Percentiles rank a stretch among this genome's conserved stretches.
These are phyloP conservation scores for Paracoccidioides brasiliensis DNA, from an alignment of 2,329 filamentous ascomycete species.

Conservation along the genomic window DNA sequence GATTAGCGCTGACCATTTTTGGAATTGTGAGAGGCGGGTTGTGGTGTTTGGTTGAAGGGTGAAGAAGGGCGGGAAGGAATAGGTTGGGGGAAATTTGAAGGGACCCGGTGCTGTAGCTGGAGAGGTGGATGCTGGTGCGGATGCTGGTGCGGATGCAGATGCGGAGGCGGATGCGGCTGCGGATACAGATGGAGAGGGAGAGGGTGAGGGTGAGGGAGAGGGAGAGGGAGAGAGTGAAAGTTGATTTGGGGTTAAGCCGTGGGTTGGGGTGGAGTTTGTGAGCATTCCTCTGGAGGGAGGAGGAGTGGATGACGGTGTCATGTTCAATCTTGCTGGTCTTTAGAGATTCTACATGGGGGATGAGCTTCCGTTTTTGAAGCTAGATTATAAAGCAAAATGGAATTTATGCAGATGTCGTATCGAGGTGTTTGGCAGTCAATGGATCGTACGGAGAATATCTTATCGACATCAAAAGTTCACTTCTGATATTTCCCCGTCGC, in stretches of 20 bases:
- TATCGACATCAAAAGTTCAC: background rate
- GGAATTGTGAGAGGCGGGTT: constrained; percentile 41
- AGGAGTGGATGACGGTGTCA: background rate
- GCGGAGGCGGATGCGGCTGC: background rate
- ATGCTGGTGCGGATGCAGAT: background rate
- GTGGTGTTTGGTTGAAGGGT: constrained; percentile 34
- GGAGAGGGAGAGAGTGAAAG: background rate
- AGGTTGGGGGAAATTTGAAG: constrained; percentile 30
- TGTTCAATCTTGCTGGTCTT: background rate
- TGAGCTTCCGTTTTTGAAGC: background rate
- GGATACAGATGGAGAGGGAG: background rate
- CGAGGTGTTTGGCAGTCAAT: background rate
- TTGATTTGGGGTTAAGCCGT: constrained; percentile 2
- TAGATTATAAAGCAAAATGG: background rate
- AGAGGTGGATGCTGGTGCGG: background rate
- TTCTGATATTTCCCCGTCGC: background rate
- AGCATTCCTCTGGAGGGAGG: constrained; percentile 2
- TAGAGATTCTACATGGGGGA: background rate
- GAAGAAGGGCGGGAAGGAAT: constrained; percentile 43
- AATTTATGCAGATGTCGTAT: background rate
- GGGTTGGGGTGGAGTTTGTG: constrained; percentile 4
- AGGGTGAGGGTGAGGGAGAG: background rate
- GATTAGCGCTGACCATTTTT: constrained; percentile 77
- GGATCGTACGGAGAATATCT: background rate
- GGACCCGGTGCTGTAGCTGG: constrained; percentile 7